Conservation (phyloP, 306 rosid species). For the Acacia melanoxylon region DNA sequence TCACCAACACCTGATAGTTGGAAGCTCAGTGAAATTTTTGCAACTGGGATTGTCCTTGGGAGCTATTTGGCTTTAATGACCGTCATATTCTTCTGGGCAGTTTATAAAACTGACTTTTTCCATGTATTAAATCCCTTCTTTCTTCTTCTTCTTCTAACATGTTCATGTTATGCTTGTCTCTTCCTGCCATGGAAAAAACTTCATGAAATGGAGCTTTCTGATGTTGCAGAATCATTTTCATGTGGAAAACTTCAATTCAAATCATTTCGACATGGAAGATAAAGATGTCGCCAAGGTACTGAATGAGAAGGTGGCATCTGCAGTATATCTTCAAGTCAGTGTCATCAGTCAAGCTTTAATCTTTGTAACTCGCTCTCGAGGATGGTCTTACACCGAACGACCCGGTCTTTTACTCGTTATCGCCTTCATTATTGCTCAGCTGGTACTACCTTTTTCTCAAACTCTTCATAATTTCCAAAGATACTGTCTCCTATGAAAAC, state of each 20-base stretch:
- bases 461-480: neutral
- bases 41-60: conserved; percentile 70
- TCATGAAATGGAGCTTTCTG: conserved; percentile 2
- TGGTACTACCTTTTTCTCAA: conserved; percentile 39
- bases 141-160: neutral
- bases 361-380: conserved; percentile 67
- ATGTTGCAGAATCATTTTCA: conserved; percentile 43
- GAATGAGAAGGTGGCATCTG: conserved; percentile 49
- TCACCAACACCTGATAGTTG: conserved; percentile 77
- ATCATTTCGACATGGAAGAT: neutral
- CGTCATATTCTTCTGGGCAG: conserved; percentile 55
- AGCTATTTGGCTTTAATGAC: conserved; percentile 65
- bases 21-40: conserved; percentile 75
- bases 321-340: conserved; percentile 77
- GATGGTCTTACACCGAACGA: conserved; percentile 73
- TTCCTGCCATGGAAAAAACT: neutral
- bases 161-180: neutral
- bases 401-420: conserved; percentile 61
- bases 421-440: conserved; percentile 68
- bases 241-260: conserved; percentile 38
- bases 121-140: conserved; percentile 37
- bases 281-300: neutral
- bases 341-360: conserved; percentile 75
- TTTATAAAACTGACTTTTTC: conserved; percentile 50
- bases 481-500: neutral